Evolutionary conservation across 805 yeast species (phyloP), one percentile per base, ranked within the genome.

Genomic region (Yarrowia keelungensis): DNA sequence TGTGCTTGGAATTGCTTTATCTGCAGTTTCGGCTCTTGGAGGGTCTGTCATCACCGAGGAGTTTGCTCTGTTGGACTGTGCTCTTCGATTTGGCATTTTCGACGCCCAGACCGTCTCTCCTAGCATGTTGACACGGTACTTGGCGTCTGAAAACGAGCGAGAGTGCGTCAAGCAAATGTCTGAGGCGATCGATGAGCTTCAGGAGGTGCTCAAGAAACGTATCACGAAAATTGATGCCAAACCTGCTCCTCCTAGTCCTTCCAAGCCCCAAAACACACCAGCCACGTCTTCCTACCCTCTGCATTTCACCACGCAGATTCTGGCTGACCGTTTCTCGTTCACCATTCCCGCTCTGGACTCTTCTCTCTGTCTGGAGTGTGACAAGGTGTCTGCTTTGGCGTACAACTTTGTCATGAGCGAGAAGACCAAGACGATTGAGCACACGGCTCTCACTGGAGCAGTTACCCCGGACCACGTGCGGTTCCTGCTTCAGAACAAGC

Each of bases 331-430:
- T 16, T 47, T 62, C 39, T 62, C 67, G 9, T 62, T 62, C 56
- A 62, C 56, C 5, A 62, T 62, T 22, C 67, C 67, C 1, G 56
- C 67, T 38, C 39, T 47, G 38, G 67, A 62, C 26, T 47, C 54
- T 11, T 62, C 67, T 5, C 39, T 62, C 9, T 47, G 56, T 22
- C 39, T 62, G n/a, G 67, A 62, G 36, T 62, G 67, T 10, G 56
- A 62, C 26, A 49, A 62, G 45, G 54, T 62, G 38, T 47, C 56
- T 26, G 56, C 56, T 22, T 16, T 62, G 43, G 67, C 56, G 4
- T 62, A 62, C 67, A 62, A 62, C 32, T 62, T 62, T 41, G 56
- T 49, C 47, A 49, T 62, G 67, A 39, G 39, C n/a, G 67, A 62
- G 15, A 59, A 59, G 35, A 59, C 51, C 51, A 59, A 59, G 65